Conservation (phyloP, 768 basidiomycete species). For the Gyrodon lividus region DNA sequence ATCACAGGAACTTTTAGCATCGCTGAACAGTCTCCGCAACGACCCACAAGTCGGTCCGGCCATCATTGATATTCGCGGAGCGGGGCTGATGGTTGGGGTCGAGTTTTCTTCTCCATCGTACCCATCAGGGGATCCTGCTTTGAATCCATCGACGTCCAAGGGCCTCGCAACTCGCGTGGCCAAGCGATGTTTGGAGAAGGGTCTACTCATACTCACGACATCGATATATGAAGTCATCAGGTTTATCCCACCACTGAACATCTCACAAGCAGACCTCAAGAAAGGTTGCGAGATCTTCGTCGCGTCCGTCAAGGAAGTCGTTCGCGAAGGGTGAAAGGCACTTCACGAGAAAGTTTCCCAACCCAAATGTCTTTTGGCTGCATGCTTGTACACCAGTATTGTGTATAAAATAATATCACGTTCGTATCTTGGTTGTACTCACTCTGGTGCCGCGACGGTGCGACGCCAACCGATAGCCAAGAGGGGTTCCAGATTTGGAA, state of each 20-base stretch:
- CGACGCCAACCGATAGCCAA: neutral
- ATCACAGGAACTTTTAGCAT: slow-evolving; percentile 67
- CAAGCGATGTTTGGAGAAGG: slow-evolving; percentile 81
- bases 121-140: slow-evolving; percentile 48
- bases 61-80: slow-evolving; percentile 86
- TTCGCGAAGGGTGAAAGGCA: slow-evolving; percentile 38
- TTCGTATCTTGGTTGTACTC: neutral
- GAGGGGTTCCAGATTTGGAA: neutral
- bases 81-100: slow-evolving; percentile 85
- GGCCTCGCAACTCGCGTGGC: slow-evolving; percentile 70
- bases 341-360: too few species aligned
- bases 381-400: neutral
- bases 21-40: slow-evolving; percentile 56
- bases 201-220: slow-evolving; percentile 85
- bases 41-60: slow-evolving; percentile 50
- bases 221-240: slow-evolving; percentile 84
- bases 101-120: slow-evolving; percentile 70
- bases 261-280: slow-evolving; percentile 70
- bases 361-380: too few species aligned
- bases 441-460: neutral
- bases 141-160: slow-evolving; percentile 38
- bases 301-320: slow-evolving; percentile 69
- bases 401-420: neutral
- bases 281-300: slow-evolving; percentile 65
- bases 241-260: slow-evolving; percentile 92